These are phyloP conservation scores for Nothopassalora personata DNA, from an alignment of 2,329 filamentous ascomycete species.

Conservation along the genomic window DNA sequence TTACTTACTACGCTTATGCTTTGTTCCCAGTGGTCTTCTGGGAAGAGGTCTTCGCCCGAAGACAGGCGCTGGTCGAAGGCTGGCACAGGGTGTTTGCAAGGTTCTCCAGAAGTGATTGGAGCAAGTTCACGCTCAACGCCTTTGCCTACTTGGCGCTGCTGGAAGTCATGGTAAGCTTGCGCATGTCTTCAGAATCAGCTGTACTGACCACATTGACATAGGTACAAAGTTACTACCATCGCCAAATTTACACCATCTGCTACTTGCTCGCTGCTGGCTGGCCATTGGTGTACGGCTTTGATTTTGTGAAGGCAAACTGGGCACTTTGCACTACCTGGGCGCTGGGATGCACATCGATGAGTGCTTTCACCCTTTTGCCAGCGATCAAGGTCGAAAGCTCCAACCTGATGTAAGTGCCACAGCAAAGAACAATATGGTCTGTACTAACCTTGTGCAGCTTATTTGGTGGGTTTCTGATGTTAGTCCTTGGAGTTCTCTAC, in stretches of 20 bases:
- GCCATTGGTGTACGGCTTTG: conserved; percentile 67
- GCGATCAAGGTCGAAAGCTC: conserved; percentile 80
- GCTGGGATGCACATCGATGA: conserved; percentile 74
- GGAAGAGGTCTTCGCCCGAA: conserved; percentile 84
- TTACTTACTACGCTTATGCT: conserved; percentile 84
- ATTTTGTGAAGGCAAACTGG: conserved; percentile 64
- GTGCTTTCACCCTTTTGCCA: conserved; percentile 80
- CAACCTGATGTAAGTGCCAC: conserved; percentile 59
- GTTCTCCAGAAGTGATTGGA: conserved; percentile 52
- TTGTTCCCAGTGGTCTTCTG: conserved; percentile 93
- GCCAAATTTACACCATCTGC: conserved; percentile 76
- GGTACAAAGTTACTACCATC: conserved; percentile 88
- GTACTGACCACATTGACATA: conserved; percentile 33
- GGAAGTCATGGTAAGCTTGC: conserved; percentile 57
- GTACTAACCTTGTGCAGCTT: conserved; percentile 46
- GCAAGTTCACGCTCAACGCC: conserved; percentile 59
- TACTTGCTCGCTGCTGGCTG: conserved; percentile 73
- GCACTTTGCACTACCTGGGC: conserved; percentile 66
- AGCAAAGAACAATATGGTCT: neutral
- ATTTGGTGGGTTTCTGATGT: conserved; percentile 72
- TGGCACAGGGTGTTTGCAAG: conserved; percentile 64
- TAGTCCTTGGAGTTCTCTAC: conserved; percentile 68
- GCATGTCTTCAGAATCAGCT: neutral
- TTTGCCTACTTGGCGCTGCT: conserved; percentile 68
- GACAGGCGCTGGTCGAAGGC: conserved; percentile 64